A percentile compares a stretch with the other conserved stretches of the same genome.
Evolutionary conservation across 192 early-diverging fungal genomes (phyloP).

Genomic region (Spizellomyces sp.): DNA sequence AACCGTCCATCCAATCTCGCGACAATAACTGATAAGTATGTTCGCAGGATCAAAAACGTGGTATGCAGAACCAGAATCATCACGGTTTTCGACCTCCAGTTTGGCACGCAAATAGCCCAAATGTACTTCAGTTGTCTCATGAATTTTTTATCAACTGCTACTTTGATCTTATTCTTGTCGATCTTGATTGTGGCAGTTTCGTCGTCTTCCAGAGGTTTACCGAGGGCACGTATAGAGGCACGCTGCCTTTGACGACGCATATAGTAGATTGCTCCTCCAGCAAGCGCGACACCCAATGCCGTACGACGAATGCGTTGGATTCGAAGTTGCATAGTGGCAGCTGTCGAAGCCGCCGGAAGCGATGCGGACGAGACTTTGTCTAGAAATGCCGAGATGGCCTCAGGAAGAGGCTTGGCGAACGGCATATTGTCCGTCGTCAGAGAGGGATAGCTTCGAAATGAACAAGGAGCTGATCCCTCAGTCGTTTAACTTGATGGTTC

Average conservation of each 20-base stretch:
- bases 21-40: constrained; percentile 89
- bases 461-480: too few species aligned
- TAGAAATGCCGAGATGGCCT: constrained; percentile 14
- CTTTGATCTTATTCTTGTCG: constrained; percentile 44
- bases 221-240: not conserved
- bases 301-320: constrained; percentile 17
- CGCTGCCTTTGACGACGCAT: not conserved
- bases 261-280: constrained; percentile 25
- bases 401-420: not conserved
- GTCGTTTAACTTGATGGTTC: too few species aligned
- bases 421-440: too few species aligned
- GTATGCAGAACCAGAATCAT: constrained; percentile 80
- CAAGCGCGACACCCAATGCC: constrained; percentile 17
- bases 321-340: constrained; percentile 16
- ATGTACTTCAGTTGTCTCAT: constrained; percentile 60
- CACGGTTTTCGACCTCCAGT: constrained; percentile 76
- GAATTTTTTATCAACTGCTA: constrained; percentile 51
- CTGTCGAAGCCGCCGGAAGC: not conserved
- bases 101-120: constrained; percentile 81
- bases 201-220: constrained; percentile 2
- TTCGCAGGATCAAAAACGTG: constrained; percentile 83
- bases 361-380: constrained; percentile 22
- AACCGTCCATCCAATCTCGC: constrained; percentile 92
- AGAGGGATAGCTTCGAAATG: too few species aligned
- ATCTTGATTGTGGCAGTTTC: constrained; percentile 33